phyloP scores from a whole-genome alignment of 352 stramenopile species.

The Phytophthora rubi region DNA sequence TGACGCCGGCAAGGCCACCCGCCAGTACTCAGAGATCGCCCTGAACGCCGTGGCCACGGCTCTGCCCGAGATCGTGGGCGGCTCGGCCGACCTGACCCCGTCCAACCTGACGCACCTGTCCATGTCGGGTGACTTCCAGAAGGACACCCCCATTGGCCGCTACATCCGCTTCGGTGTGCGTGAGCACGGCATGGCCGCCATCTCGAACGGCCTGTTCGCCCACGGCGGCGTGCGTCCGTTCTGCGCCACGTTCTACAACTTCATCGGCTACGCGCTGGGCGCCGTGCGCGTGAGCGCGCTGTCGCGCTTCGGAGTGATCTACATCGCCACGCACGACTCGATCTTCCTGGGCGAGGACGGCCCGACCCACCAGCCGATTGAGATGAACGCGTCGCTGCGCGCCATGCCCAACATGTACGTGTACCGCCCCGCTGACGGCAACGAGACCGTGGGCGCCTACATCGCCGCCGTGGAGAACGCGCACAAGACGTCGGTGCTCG shows the following conservation, averaged over 20 bases:
- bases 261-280: slow-evolving; percentile 98
- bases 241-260: slow-evolving; percentile 99
- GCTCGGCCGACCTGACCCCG: slow-evolving; percentile 98
- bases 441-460: slow-evolving; percentile 98
- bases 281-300: slow-evolving; percentile 95
- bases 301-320: slow-evolving; percentile 96
- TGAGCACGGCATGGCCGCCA: slow-evolving; percentile 98
- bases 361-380: slow-evolving; percentile 99
- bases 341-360: slow-evolving; percentile 99
- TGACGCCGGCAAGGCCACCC: slow-evolving; percentile 93
- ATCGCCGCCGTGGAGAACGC: slow-evolving; percentile 83
- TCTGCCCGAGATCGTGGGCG: slow-evolving; percentile 97
- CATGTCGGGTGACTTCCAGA: slow-evolving; percentile 97
- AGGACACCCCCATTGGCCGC: slow-evolving; percentile 93
- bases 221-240: slow-evolving; percentile 98
- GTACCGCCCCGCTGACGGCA: slow-evolving; percentile 97
- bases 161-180: slow-evolving; percentile 99
- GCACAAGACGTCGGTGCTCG: slow-evolving; percentile 95
- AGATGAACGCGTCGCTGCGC: slow-evolving; percentile 96
- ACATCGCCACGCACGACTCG: slow-evolving; percentile 99
- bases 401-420: slow-evolving; percentile 99
- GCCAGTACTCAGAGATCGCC: slow-evolving; percentile 95
- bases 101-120: slow-evolving; percentile 98
- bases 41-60: slow-evolving; percentile 94
- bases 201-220: slow-evolving; percentile 98